These are phyloP conservation scores for Cylindrotheca closterium DNA, from an alignment of 108 stramenopile genomes.

Conservation along the genomic window DNA sequence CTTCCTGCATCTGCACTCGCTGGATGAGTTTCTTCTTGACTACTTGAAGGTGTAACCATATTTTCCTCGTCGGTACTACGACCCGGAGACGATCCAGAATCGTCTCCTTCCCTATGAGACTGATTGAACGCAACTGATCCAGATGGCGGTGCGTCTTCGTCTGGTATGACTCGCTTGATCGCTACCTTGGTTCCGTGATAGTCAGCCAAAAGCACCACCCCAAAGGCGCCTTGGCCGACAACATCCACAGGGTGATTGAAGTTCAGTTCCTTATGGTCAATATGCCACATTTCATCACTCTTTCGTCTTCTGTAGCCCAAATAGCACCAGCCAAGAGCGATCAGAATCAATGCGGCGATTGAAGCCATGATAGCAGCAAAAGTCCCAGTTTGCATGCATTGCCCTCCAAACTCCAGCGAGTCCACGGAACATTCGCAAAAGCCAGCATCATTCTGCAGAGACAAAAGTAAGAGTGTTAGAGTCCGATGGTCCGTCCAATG, in stretches of 20 bases:
- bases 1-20: neutral
- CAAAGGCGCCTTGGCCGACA: conserved; percentile 7
- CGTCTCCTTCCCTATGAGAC: neutral
- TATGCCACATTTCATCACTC: conserved; percentile 24
- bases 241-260: conserved; percentile 30
- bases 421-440: conserved; percentile 16
- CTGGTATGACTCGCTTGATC: conserved; percentile 43
- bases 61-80: neutral
- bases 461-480: neutral
- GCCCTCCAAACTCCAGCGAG: conserved; percentile 10
- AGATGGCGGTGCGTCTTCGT: neutral
- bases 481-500: too few species aligned
- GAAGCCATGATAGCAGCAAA: conserved; percentile 1
- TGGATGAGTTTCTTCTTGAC: neutral
- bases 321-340: conserved; percentile 2
- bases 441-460: conserved; percentile 4
- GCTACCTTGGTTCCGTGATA: conserved; percentile 48
- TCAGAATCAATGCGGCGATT: neutral
- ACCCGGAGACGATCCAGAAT: neutral
- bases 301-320: conserved; percentile 15
- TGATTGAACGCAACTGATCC: too few species aligned
- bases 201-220: conserved; percentile 9
- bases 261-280: conserved; percentile 18
- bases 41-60: neutral
- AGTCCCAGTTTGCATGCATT: neutral